Conservation (phyloP, 2,329 filamentous ascomycete species). For the Stachybotrys echinatus region DNA sequence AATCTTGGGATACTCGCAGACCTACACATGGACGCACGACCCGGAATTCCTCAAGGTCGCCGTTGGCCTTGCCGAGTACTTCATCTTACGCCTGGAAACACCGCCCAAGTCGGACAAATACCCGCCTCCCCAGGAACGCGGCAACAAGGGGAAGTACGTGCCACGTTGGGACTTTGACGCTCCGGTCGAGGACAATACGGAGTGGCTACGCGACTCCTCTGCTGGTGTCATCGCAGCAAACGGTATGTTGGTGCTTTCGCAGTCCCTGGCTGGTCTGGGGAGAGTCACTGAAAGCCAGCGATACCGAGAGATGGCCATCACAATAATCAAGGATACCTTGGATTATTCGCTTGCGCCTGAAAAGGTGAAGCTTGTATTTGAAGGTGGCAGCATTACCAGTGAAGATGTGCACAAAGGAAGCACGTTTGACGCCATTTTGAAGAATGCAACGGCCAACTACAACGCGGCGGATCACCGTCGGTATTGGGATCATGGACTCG, state of each 20-base stretch:
- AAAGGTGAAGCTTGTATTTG: constrained; percentile 4
- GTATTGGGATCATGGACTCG: constrained; percentile 34
- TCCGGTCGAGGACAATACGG: constrained; percentile 21
- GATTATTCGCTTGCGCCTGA: constrained; percentile 17
- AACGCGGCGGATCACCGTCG: constrained; percentile 22
- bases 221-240: constrained; percentile 33
- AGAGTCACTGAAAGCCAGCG: constrained; percentile 9
- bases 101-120: constrained; percentile 21
- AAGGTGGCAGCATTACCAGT: constrained; percentile 4
- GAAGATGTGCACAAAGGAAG: constrained; percentile 3
- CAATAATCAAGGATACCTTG: constrained; percentile 23
- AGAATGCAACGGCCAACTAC: constrained; percentile 28
- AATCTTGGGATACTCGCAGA: constrained; percentile 44
- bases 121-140: constrained; percentile 3
- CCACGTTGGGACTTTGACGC: constrained; percentile 43
- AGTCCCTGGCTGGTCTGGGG: constrained; percentile 17
- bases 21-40: constrained; percentile 42
- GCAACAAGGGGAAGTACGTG: constrained; percentile 16
- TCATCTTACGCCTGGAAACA: constrained; percentile 33
- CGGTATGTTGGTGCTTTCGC: constrained; percentile 29
- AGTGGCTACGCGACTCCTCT: constrained; percentile 28
- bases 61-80: constrained; percentile 42
- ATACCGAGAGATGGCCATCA: constrained; percentile 20
- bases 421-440: constrained; percentile 24
- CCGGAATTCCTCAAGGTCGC: constrained; percentile 37